Conservation (phyloP, 768 basidiomycete genomes). For the Kwoniella pini region DNA sequence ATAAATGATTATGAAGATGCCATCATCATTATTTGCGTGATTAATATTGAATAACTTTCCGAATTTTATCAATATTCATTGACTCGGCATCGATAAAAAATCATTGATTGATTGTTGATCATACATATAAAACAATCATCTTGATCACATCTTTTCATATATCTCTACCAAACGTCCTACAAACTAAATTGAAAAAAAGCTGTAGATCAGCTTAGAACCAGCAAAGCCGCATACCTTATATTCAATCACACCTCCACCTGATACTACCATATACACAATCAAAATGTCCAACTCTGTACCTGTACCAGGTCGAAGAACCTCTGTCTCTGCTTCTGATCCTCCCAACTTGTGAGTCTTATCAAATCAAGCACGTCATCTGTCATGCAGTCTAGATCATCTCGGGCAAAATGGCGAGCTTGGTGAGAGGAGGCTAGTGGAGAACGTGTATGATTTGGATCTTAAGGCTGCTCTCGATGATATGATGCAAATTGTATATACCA, state of each 20-base stretch:
- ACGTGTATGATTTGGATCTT: neutral
- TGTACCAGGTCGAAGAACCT: constrained; percentile 41
- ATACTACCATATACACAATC: constrained; percentile 9
- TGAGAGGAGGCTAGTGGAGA: neutral
- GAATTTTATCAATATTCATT: neutral
- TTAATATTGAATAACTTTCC: neutral
- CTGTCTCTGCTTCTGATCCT: constrained; percentile 54
- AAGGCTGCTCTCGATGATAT: neutral
- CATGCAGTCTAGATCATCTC: neutral
- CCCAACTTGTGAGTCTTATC: constrained; percentile 47
- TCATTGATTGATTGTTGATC: neutral
- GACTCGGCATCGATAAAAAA: no score
- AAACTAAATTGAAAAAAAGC: no score
- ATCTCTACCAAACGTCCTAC: neutral
- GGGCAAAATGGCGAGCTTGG: neutral
- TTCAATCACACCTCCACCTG: neutral
- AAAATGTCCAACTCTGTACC: constrained; percentile 30
- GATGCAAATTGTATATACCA: no score
- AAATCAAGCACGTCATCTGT: neutral
- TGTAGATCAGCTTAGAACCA: neutral
- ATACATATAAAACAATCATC: neutral
- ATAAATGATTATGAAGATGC: neutral
- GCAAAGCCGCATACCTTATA: neutral
- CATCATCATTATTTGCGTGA: constrained; percentile 6
- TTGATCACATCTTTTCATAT: no score